Base-by-base conservation (phyloP, 192 early-diverging fungal species). In the Obelidium mucronatum region DNA sequence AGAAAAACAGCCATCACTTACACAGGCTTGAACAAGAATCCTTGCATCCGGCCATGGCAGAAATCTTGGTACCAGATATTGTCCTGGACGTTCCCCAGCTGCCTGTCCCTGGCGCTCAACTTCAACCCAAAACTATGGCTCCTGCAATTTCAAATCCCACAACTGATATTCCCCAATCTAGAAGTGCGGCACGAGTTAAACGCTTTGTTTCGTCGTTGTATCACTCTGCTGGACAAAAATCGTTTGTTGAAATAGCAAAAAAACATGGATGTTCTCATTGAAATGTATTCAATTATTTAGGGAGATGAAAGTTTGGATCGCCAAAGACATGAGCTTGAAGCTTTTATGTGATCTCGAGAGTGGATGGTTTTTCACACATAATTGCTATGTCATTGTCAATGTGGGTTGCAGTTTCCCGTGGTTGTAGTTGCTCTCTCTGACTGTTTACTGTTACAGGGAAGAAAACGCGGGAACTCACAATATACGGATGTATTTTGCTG, bases 351-450 rank as follows among this genome's bases (percentile, higher is more conserved):
- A 68, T 19, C 34, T 68, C 15, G 67, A 68, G 30, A 19, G 26
- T 52, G 67, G 67, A 5, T 68, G 67, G 67, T 68, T 68, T 36
- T 68, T 68, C 35, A 26, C 37, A 5, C 8, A 36, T 17, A 68
- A 68, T 30, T 51, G 67, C 35, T 68, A 68, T 52, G 67, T 68
- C 11, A 53, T 68, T 68, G 28, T 68, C 37, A 68, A 68, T 52
- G 67, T 52, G 28, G 2, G 40, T 22, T 26, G 6, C 13, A 19
- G n/a, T n/a, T 52, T 52, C 24, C 33, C 6, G 13, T 0, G 19
- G 8, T 48, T 48, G 19, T 48, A 6, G 1, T 24, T 59, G n/a
- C 40, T 65, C 6, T 37, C n/a, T n/a, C n/a, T 40, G 26, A 31
- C 34, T 36, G 13, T 0, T n/a, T 1, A n/a, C 63, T 15, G 11